A percentile compares a stretch with the other conserved stretches of the same genome.
Conservation (phyloP, 176 grass and related monocot species). For the Aegilops tauschii region DNA sequence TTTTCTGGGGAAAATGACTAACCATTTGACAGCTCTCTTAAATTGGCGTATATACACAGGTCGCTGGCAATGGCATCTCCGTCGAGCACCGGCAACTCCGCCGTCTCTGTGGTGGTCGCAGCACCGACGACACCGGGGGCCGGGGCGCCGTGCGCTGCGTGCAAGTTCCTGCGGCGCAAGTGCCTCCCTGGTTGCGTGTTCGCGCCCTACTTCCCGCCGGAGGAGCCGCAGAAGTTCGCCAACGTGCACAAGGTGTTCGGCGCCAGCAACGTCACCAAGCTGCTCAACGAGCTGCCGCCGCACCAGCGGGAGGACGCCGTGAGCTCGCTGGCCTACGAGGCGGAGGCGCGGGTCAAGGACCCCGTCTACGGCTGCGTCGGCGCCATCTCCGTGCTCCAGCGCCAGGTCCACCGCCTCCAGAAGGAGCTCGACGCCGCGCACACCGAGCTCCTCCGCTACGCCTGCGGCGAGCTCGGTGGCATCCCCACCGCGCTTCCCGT, state of each 20-base stretch:
- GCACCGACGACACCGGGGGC: slow-evolving; percentile 28
- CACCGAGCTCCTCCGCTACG: slow-evolving; percentile 72
- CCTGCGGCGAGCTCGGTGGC: slow-evolving; percentile 50
- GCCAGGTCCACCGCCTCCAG: slow-evolving; percentile 75
- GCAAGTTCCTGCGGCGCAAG: slow-evolving; percentile 75
- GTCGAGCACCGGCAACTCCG: slow-evolving; percentile 50
- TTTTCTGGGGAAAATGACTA: not conserved
- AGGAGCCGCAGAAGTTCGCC: slow-evolving; percentile 81
- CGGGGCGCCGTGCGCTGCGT: slow-evolving; percentile 63
- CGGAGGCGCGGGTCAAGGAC: slow-evolving; percentile 75
- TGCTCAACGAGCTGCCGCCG: slow-evolving; percentile 72
- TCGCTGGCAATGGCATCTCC: slow-evolving; percentile 35
- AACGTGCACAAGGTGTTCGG: slow-evolving; percentile 87
- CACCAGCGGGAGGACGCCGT: slow-evolving; percentile 83
- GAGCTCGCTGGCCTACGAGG: slow-evolving; percentile 79
- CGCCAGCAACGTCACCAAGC: slow-evolving; percentile 80
- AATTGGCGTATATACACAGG: not conserved
- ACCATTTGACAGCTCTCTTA: slow-evolving; percentile 5
- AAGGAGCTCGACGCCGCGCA: slow-evolving; percentile 79
- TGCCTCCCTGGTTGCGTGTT: slow-evolving; percentile 82
- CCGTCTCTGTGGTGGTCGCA: slow-evolving; percentile 22
- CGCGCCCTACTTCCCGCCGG: slow-evolving; percentile 72
- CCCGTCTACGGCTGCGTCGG: slow-evolving; percentile 80
- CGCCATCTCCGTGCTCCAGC: slow-evolving; percentile 77
- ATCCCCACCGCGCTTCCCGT: slow-evolving; percentile 50